These are phyloP conservation scores for Trichoderma brevicompactum DNA, from an alignment of 2,329 filamentous ascomycete species.

Conservation along the genomic window DNA sequence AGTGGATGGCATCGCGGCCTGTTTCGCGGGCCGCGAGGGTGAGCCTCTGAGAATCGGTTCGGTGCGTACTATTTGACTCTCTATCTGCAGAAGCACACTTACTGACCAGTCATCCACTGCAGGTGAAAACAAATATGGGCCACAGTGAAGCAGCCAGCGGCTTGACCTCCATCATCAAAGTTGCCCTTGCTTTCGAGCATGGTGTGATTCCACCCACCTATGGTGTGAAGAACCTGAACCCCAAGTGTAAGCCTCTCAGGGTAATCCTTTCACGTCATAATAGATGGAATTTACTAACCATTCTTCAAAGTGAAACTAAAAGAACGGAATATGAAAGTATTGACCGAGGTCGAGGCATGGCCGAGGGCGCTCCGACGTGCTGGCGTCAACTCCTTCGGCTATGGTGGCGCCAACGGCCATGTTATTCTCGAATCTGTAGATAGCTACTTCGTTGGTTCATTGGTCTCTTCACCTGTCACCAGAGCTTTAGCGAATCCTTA, in stretches of 20 bases:
- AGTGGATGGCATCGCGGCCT: constrained; percentile 48
- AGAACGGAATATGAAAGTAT: constrained; percentile 18
- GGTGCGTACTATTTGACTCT: not conserved
- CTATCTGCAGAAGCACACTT: constrained; percentile 5
- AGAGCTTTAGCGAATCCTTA: not conserved
- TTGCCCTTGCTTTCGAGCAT: constrained; percentile 30
- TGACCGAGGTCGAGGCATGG: constrained; percentile 16
- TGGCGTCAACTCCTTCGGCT: constrained; percentile 23
- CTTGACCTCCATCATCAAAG: constrained; percentile 32
- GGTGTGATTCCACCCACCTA: constrained; percentile 31
- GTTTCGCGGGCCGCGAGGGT: constrained; percentile 25
- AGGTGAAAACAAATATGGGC: constrained; percentile 34
- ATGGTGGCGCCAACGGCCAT: constrained; percentile 24
- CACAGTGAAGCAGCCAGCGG: constrained; percentile 33
- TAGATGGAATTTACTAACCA: not conserved
- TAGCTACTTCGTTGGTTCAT: constrained; percentile 19
- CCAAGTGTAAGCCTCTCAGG: constrained; percentile 7
- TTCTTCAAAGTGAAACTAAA: not conserved
- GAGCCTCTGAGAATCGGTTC: constrained; percentile 17
- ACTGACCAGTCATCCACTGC: not conserved
- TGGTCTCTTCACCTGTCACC: not conserved
- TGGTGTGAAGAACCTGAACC: constrained; percentile 20
- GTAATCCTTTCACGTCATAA: not conserved
- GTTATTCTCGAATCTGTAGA: constrained; percentile 25
- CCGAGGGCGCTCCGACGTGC: constrained; percentile 16